Base-by-base conservation (phyloP, 75 land plant species). In the Selaginella tamariscina region DNA sequence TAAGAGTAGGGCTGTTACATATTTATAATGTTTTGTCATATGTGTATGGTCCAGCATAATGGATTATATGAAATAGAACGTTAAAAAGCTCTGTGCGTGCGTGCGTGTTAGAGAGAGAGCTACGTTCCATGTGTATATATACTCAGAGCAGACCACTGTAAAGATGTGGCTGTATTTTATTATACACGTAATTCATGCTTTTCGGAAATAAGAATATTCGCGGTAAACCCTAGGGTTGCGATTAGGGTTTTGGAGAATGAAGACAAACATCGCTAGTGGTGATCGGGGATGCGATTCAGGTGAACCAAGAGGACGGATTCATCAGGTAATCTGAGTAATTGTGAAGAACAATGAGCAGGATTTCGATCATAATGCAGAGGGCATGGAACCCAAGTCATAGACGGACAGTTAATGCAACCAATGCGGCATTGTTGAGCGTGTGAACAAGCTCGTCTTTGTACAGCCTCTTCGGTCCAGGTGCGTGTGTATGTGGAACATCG, bases 381-480 rank as follows among this genome's bases (percentile, higher is more conserved):
- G 0, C 98, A 94, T 69, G 98, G 98, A 32, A 94, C 98, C 1
- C 54, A 75, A 2, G 82, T 85, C 33, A 70, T 80, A 1, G 70
- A 87, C 30, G 98, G 88, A 1, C 64, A 83, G 65, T 77, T 94
- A 28, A 81, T 89, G 20, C 2, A 89, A 96, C 2, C 56, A 83
- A 1, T 87, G 96, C 60, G 98, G 96, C 28, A 87, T 89, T 31
- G 91, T 94, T 8, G 96, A 94, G 79, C 83, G 91, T 0, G 96
- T 94, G 0, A 91, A 94, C 56, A 91, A 94, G 72, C 79, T 94
- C 32, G 82, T 94, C 13, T 83, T 85, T 69, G 96, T 94, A 24
- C 82, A 87, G 20, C 49, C 96, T 15, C 80, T 87, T 20, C 68
- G 86, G 56, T 75, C 91, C 27, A 89, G 95, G 97, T 91, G 15